phyloP scores from a whole-genome alignment of 305 asterid genomes.

The Plantago rigida region DNA sequence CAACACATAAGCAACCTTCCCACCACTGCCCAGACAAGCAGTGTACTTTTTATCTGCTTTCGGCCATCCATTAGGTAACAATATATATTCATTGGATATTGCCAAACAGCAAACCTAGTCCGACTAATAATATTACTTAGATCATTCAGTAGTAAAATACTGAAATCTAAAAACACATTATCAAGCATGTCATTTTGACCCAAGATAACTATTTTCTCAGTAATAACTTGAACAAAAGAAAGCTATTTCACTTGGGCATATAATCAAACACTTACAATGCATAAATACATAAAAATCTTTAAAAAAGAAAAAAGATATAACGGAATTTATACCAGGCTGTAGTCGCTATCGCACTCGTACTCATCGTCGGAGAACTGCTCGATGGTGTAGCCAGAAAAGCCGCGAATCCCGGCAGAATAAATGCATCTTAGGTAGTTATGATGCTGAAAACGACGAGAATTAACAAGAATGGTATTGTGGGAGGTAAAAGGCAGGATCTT shows the following conservation, averaged over 20 bases:
- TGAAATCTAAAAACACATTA: no score
- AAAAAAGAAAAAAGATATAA: neutral
- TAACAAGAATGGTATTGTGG: slow-evolving; percentile 12
- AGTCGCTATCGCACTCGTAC: slow-evolving; percentile 85
- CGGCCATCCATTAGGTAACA: no score
- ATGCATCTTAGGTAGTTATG: slow-evolving; percentile 20
- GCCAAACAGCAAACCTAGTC: no score
- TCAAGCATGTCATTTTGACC: no score
- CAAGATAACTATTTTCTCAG: slow-evolving; percentile 9
- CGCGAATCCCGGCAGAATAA: slow-evolving; percentile 21
- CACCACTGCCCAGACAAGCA: neutral
- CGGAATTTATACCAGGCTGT: slow-evolving; percentile 46
- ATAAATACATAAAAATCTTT: neutral
- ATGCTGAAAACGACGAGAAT: slow-evolving; percentile 23
- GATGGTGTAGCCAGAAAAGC: slow-evolving; percentile 46
- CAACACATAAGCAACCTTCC: neutral
- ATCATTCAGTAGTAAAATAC: no score
- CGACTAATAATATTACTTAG: no score
- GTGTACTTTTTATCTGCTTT: no score
- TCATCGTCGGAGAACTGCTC: slow-evolving; percentile 98
- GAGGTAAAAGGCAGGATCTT: slow-evolving; percentile 10
- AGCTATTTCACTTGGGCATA: slow-evolving; percentile 17
- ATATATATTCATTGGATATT: no score
- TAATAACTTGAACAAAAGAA: neutral
- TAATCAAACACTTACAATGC: slow-evolving; percentile 26